Base-by-base conservation (phyloP, 2,329 filamentous ascomycete species). In the Shiraia sp. region DNA sequence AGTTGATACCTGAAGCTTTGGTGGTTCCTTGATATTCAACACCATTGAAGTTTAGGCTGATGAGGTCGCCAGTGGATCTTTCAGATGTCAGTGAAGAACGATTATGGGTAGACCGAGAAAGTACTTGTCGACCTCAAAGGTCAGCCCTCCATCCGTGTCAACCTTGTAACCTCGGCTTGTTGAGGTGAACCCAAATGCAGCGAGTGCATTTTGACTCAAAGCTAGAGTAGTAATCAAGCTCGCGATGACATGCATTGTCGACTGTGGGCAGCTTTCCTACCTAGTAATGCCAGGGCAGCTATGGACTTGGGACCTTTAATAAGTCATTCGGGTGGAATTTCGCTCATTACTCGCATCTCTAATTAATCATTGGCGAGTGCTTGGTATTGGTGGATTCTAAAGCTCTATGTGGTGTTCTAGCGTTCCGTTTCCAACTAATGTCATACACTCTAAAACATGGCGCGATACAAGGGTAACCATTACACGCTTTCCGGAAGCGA, bases 41-140 rank as follows among this genome's bases (percentile, higher is more conserved):
- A 10, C 51, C 49, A 28, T 53, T 59, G 39, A 57, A 57, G 28
- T 52, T 53, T 12, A 55, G 40, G 34, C 53, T 55, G 9, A 43
- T 59, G 23, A 59, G 47, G 25, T 59, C 55, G 31, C 55, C 55
- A 29, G 51, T 59, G 10, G 53, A 46, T 29, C 52, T 55, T 10
- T 10, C 6, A 10, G 15, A n/a, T 29, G 22, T 38, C n/a, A 36
- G 15, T 10, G 10, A 15, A 16, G 6, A 25, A 10, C 12, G 6
- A 22, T 10, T 13, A 24, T 14, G 2, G 26, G n/a, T 12, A 24
- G 7, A n/a, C 10, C 19, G 3, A 6, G 12, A 9, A 23, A 13
- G 15, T 36, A 55, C 54, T 41, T 48, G 24, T 54, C 51, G 6
- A 56, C 44, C 40, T 59, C 47, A 16, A 59, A 59, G 1, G 49